Evolutionary conservation across 1,284 basidiomycete genomes (phyloP), one percentile per base, ranked within the genome.

Genomic region (Vanrija sp.): DNA sequence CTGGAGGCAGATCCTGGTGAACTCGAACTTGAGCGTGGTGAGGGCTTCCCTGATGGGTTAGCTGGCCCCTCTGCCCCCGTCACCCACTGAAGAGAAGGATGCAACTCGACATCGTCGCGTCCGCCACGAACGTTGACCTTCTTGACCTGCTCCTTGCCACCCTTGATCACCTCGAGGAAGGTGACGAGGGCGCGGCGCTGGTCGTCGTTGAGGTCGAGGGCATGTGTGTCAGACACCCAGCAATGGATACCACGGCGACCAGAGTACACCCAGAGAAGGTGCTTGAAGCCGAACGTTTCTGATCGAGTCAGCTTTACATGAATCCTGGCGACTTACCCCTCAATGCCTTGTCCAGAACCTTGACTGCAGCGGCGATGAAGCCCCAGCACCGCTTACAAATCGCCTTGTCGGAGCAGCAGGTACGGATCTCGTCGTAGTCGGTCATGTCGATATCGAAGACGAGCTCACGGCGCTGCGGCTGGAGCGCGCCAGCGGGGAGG

Each of bases 391-490:
- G 83, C 60, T 81, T 83, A 78, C 95, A 98, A 74, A 99, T 97
- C 55, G 83, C 86, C 52, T 94, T 91, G 51, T 86, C 89, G 3
- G 85, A 85, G 76, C 96, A 98, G 77, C 96, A 99, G 0, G 91
- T 97, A 48, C 96, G 86, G 66, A 98, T 85, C 54, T 87, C 82
- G 74, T 99, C 96, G 77, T 99, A 99, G 77, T 99, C 95, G 16
- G 95, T 96, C 94, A 99, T 97, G 76, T 99, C 95, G 71, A 99
- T 97, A 84, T 98, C 96, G 69, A 99, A 97, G 1, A 99, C 96
- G 27, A 99, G 85, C 74, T 98, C 95, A 59, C 96, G 87, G 56
- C 85, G 83, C 23, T 85, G 76, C 0, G 95, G 92, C 46, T 82
- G 81, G 66, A 98, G 87, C 3, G 84, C 83, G 7, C 84, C 81